Conservation (phyloP, 176 grass and related monocot genomes). For the Oryza glumipatula region DNA sequence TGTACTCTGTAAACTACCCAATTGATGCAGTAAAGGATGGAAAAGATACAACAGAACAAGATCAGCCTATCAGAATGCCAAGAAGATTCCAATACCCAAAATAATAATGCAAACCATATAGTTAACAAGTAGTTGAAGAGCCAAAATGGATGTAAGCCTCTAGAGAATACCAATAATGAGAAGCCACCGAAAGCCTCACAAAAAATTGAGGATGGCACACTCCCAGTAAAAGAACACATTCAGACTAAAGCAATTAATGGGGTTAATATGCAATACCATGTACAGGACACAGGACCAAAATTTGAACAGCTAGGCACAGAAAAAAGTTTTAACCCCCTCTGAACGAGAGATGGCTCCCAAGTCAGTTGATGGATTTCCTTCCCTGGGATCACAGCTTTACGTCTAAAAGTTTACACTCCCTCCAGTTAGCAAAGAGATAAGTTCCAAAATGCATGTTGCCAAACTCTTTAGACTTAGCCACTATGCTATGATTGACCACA, state of each 20-base stretch:
- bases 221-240: background rate
- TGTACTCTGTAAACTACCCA: background rate
- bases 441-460: background rate
- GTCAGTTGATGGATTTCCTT: background rate
- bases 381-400: background rate
- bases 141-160: background rate
- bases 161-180: background rate
- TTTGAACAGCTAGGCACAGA: background rate
- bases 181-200: constrained; percentile 6
- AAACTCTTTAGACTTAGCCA: background rate
- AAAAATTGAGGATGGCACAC: constrained; percentile 10
- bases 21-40: background rate
- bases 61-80: background rate
- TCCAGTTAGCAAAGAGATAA: background rate
- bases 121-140: background rate
- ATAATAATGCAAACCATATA: background rate
- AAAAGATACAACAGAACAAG: constrained; percentile 13
- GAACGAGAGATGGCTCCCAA: background rate
- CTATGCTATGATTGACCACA: background rate
- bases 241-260: background rate
- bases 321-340: background rate
- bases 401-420: background rate
- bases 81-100: constrained; percentile 13
- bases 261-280: background rate
- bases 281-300: background rate